Conservation (phyloP, 768 basidiomycete genomes). For the Podaxis sp. region DNA sequence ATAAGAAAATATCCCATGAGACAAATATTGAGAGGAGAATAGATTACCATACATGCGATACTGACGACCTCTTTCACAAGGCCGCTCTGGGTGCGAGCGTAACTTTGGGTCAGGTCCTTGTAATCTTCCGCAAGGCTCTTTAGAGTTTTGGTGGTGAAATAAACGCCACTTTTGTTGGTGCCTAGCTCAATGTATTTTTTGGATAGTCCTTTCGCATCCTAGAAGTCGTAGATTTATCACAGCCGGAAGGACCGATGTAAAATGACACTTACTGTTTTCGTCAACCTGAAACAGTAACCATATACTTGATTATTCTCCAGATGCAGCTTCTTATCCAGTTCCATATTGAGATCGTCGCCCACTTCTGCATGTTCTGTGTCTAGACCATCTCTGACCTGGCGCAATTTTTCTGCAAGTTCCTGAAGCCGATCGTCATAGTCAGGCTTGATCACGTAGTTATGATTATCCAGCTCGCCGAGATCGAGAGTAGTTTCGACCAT, state of each 20-base stretch:
- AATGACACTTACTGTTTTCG: conserved; percentile 70
- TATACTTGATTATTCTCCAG: conserved; percentile 88
- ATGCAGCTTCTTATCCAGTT: conserved; percentile 94
- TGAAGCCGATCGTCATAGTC: conserved; percentile 83
- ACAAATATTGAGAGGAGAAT: neutral
- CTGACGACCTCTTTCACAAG: conserved; percentile 91
- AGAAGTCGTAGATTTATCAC: neutral
- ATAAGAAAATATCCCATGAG: neutral
- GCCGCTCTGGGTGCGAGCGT: conserved; percentile 72
- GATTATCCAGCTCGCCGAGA: conserved; percentile 77
- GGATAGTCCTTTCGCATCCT: conserved; percentile 80
- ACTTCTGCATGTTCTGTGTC: conserved; percentile 78
- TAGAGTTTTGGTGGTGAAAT: conserved; percentile 80
- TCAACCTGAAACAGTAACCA: conserved; percentile 91
- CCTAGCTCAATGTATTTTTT: conserved; percentile 81
- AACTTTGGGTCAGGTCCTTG: conserved; percentile 63
- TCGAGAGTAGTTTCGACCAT: conserved; percentile 98
- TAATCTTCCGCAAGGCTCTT: conserved; percentile 74
- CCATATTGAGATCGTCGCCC: conserved; percentile 71
- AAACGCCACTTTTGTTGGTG: conserved; percentile 82
- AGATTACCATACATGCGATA: conserved; percentile 71
- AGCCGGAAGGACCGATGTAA: neutral
- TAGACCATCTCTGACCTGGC: conserved; percentile 71
- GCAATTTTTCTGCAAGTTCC: conserved; percentile 65
- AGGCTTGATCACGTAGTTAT: conserved; percentile 90